A percentile compares a stretch with the other conserved stretches of the same genome.
These are phyloP conservation scores for Rubroshorea leprosula DNA, from an alignment of 345 rosid species.

Conservation along the genomic window DNA sequence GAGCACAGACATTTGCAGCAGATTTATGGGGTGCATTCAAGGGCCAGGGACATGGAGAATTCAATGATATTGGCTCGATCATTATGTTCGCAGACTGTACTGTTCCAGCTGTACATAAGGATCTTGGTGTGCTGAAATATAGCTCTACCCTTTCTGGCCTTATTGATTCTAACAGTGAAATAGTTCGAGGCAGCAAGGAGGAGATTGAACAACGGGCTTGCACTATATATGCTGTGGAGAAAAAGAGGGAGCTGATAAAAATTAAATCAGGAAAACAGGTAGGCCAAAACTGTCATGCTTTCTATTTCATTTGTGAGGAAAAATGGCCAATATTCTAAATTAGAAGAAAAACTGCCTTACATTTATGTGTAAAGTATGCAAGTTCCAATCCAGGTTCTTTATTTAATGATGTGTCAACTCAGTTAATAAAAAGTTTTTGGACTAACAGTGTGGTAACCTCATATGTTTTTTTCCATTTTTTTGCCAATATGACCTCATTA, in stretches of 20 bases:
- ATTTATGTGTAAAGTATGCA: no score
- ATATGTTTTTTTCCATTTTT: no score
- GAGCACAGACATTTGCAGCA: slow-evolving; percentile 79
- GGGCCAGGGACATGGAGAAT: slow-evolving; percentile 69
- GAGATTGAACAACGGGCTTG: slow-evolving; percentile 83
- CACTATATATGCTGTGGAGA: slow-evolving; percentile 76
- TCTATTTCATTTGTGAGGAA: no score
- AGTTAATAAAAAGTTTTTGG: no score
- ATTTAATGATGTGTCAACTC: no score
- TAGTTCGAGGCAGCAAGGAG: slow-evolving; percentile 71
- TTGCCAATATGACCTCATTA: no score
- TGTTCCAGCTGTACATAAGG: slow-evolving; percentile 69
- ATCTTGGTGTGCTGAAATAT: slow-evolving; percentile 71
- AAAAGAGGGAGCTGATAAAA: slow-evolving; percentile 54
- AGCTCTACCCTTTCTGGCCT: slow-evolving; percentile 44
- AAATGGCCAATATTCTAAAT: slow-evolving; percentile 1
- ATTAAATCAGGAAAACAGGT: slow-evolving; percentile 66
- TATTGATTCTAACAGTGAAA: slow-evolving; percentile 41
- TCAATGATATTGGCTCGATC: slow-evolving; percentile 46
- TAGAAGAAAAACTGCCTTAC: neutral
- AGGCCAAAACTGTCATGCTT: neutral
- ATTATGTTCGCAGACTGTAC: slow-evolving; percentile 83
- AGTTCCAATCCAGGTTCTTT: no score
- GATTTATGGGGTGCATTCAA: slow-evolving; percentile 84
- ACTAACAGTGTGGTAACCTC: no score